phyloP scores from a whole-genome alignment of 2,329 filamentous ascomycete species.

The Fonsecaea pugnacius region DNA sequence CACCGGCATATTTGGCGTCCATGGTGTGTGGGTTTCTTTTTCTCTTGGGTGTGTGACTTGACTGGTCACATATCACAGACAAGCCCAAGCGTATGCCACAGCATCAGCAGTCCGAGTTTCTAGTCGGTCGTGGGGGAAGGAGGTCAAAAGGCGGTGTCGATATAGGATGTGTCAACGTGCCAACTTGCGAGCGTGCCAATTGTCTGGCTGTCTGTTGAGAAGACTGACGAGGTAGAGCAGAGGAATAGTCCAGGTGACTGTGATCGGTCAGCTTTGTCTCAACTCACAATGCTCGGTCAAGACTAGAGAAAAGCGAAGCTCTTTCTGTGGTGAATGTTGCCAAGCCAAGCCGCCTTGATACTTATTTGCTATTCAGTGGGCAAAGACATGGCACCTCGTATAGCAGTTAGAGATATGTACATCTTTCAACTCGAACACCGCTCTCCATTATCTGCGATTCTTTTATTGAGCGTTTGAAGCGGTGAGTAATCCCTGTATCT shows the following conservation, averaged over 20 bases:
- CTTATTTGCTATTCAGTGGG: too few species aligned
- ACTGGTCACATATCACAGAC: constrained; percentile 26
- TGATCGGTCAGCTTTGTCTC: background rate
- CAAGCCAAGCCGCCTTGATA: too few species aligned
- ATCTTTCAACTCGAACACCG: background rate
- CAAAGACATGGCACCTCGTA: too few species aligned
- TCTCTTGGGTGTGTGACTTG: constrained; percentile 19
- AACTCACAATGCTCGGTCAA: too few species aligned
- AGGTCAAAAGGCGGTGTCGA: background rate
- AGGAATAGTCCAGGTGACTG: background rate
- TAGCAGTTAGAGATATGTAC: background rate
- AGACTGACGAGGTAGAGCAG: constrained; percentile 1
- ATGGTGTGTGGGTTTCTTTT: background rate
- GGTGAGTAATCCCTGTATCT: too few species aligned
- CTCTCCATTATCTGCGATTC: too few species aligned
- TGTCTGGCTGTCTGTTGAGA: background rate
- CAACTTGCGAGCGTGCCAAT: background rate
- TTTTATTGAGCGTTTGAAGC: too few species aligned
- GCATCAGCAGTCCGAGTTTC: background rate
- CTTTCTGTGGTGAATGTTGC: too few species aligned
- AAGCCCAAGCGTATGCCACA: background rate
- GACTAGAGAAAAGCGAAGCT: too few species aligned
- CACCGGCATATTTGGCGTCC: background rate
- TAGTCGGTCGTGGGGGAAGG: background rate
- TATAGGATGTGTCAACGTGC: background rate